Conservation (phyloP, 441 rosid species). For the Syzygium syzygioides region DNA sequence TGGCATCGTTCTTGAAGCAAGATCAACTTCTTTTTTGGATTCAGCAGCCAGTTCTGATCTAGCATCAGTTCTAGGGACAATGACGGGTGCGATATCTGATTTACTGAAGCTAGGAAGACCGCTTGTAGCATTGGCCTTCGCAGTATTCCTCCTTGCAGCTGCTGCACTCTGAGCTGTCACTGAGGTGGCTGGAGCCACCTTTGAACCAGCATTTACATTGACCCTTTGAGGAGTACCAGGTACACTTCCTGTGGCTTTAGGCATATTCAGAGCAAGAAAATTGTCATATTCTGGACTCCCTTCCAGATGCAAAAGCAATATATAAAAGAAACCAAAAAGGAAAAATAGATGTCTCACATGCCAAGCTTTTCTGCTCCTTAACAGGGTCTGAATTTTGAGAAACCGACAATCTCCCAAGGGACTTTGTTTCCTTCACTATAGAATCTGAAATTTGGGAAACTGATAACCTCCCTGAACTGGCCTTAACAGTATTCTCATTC, state of each 20-base stretch:
- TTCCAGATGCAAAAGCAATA: not conserved
- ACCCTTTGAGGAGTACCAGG: conserved; percentile 75
- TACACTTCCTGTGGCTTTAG: conserved; percentile 76
- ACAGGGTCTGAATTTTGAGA: conserved; percentile 55
- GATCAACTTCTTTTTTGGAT: conserved; percentile 67
- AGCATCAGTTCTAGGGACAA: conserved; percentile 70
- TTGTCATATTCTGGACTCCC: not conserved
- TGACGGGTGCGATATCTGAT: conserved; percentile 58
- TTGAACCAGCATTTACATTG: conserved; percentile 38
- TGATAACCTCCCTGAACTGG: conserved; percentile 51
- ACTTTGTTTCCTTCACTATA: conserved; percentile 66
- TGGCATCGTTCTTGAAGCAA: conserved; percentile 94
- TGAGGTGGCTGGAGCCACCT: conserved; percentile 32
- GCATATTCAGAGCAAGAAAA: conserved; percentile 1
- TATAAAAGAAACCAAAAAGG: not conserved
- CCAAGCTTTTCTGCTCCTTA: conserved; percentile 50
- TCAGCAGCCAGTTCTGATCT: conserved; percentile 58
- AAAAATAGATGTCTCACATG: conserved; percentile 41
- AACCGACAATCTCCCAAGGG: conserved; percentile 69
- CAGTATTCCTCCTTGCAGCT: conserved; percentile 47
- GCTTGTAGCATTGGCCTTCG: conserved; percentile 38
- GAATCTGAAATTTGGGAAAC: conserved; percentile 65
- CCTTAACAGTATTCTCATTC: conserved; percentile 56
- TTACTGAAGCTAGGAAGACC: conserved; percentile 49
- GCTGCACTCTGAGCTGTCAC: conserved; percentile 38